phyloP scores from a whole-genome alignment of 768 basidiomycete species.

The Tricholoma sp. region DNA sequence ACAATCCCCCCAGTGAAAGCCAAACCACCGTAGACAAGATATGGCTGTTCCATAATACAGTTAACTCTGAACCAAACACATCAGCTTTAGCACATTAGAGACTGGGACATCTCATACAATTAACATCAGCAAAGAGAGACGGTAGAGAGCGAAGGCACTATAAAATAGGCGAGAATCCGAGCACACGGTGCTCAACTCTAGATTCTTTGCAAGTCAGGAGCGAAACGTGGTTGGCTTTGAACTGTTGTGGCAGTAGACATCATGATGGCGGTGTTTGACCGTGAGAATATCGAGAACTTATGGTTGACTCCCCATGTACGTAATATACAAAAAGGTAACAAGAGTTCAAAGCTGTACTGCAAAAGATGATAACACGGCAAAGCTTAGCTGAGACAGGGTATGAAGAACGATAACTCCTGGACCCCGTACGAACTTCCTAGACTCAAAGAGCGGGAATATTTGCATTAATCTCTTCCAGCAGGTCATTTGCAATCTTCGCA shows the following conservation, averaged over 20 bases:
- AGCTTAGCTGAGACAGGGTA: not conserved
- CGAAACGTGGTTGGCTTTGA: not conserved
- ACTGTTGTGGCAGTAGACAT: too few species aligned
- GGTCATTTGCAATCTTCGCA: constrained; percentile 66
- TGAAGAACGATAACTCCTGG: not conserved
- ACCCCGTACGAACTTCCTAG: not conserved
- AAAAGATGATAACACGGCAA: not conserved
- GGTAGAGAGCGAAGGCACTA: not conserved
- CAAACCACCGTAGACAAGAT: constrained; percentile 33
- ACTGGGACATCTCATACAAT: constrained; percentile 6
- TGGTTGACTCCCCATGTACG: not conserved
- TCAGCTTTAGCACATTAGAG: not conserved
- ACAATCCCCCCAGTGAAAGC: constrained; percentile 26
- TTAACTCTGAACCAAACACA: not conserved
- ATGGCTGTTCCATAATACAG: constrained; percentile 21
- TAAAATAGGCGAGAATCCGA: not conserved
- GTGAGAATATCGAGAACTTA: too few species aligned
- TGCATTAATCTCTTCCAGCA: constrained; percentile 52
- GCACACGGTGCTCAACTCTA: not conserved
- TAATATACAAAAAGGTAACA: constrained; percentile 1
- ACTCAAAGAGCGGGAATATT: constrained; percentile 37
- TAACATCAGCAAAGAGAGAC: constrained; percentile 10
- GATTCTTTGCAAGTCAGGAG: not conserved
- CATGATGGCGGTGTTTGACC: too few species aligned
- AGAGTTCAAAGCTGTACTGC: not conserved